These are phyloP conservation scores for Dactylellina haptotyla DNA, from an alignment of 2,329 filamentous ascomycete genomes.

Conservation along the genomic window DNA sequence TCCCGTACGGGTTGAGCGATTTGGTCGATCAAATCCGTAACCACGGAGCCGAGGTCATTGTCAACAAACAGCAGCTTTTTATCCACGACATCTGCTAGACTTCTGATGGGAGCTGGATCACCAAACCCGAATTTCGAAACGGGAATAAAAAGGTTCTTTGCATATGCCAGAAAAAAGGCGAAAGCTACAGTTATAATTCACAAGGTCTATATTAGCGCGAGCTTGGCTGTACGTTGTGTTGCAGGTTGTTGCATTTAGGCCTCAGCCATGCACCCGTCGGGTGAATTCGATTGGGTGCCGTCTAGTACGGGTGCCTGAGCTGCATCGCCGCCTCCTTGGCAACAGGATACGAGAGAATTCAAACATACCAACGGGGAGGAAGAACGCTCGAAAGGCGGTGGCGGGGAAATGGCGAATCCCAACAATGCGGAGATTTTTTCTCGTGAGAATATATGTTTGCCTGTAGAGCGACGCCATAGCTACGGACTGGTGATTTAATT, in stretches of 20 bases:
- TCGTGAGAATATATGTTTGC: conserved; percentile 71
- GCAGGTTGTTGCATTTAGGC: conserved; percentile 24
- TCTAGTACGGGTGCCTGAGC: no score
- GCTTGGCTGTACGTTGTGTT: conserved; percentile 58
- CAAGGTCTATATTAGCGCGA: conserved; percentile 61
- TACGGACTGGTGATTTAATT: neutral
- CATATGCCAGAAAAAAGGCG: conserved; percentile 65
- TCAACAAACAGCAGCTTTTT: conserved; percentile 79
- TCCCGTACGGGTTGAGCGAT: conserved; percentile 50
- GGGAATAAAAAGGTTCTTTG: conserved; percentile 83
- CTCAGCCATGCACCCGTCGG: no score
- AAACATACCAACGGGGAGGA: conserved; percentile 66
- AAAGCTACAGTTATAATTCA: conserved; percentile 22
- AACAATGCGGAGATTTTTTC: conserved; percentile 72
- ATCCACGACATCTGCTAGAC: conserved; percentile 69
- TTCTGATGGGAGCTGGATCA: conserved; percentile 70
- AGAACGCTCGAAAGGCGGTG: conserved; percentile 69
- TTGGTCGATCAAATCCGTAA: conserved; percentile 55
- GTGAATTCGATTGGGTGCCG: no score
- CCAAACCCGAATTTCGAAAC: conserved; percentile 80
- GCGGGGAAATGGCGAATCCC: conserved; percentile 67
- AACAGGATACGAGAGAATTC: no score
- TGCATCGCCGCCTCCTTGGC: no score
- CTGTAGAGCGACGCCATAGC: conserved; percentile 58
- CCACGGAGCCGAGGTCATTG: conserved; percentile 67